Conservation (phyloP, 495 filamentous ascomycete genomes). For the Parathielavia appendiculata region DNA sequence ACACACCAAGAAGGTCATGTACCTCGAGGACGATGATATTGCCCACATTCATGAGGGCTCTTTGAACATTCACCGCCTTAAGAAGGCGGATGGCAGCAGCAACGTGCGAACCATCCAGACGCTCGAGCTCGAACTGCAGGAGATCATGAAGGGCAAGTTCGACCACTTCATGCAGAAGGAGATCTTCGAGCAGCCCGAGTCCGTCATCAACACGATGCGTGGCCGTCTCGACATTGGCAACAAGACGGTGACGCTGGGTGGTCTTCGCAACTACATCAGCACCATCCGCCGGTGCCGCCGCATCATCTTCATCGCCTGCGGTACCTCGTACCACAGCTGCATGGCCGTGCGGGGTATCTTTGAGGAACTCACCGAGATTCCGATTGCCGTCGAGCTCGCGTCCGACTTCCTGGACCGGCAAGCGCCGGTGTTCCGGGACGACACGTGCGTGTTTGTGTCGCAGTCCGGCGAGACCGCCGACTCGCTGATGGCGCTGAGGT, state of each 20-base stretch:
- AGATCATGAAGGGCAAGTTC: constrained; percentile 99
- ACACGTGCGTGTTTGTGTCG: constrained; percentile 98
- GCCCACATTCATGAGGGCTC: constrained; percentile 98
- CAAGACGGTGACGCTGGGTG: constrained; percentile 91
- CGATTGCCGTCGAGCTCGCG: constrained; percentile 92
- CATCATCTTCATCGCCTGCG: constrained; percentile 97
- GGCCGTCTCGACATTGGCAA: constrained; percentile 89
- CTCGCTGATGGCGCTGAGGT: constrained; percentile 91
- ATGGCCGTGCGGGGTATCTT: constrained; percentile 98
- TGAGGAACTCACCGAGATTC: constrained; percentile 96
- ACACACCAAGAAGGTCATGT: constrained; percentile 99
- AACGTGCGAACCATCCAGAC: constrained; percentile 98
- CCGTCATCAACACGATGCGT: constrained; percentile 98
- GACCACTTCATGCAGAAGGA: constrained; percentile 99
- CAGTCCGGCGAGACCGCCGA: constrained; percentile 99
- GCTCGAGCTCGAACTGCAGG: constrained; percentile 94
- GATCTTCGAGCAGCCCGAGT: constrained; percentile 99
- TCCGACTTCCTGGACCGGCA: constrained; percentile 97
- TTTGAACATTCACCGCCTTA: constrained; percentile 95
- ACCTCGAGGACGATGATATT: constrained; percentile 98
- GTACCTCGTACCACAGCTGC: constrained; percentile 96
- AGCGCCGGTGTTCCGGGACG: constrained; percentile 98
- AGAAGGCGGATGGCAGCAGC: constrained; percentile 92
- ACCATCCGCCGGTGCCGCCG: constrained; percentile 94
- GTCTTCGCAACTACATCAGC: constrained; percentile 88